Conservation (phyloP, 2,329 filamentous ascomycete genomes). For the Didymella pomorum region DNA sequence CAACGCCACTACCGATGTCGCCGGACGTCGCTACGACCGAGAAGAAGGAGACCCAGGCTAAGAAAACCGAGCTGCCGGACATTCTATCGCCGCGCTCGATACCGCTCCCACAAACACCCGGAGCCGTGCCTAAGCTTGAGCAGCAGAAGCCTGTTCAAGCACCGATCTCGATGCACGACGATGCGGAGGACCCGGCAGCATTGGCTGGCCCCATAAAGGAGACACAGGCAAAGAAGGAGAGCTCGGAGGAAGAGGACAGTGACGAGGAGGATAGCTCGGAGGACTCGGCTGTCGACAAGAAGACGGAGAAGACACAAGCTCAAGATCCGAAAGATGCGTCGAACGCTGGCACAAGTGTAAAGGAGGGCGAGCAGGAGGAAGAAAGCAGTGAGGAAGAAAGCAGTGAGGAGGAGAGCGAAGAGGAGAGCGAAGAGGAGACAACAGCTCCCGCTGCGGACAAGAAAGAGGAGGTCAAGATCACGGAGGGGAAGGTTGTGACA, state of each 20-base stretch:
- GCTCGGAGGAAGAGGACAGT: conserved; percentile 15
- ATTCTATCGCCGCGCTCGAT: conserved; percentile 38
- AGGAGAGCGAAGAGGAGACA: background rate
- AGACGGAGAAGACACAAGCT: conserved; percentile 30
- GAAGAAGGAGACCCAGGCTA: conserved; percentile 8
- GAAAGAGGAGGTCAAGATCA: background rate
- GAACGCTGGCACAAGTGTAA: conserved; percentile 49
- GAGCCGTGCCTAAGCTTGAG: conserved; percentile 17
- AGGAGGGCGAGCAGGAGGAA: conserved; percentile 40
- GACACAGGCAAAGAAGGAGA: conserved; percentile 24
- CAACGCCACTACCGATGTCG: conserved; percentile 19
- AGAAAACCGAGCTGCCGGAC: conserved; percentile 11
- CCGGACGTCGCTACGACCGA: conserved; percentile 17
- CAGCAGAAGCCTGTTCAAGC: conserved; percentile 35
- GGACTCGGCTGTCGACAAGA: conserved; percentile 21
- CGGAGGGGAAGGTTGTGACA: conserved; percentile 14
- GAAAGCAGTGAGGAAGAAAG: background rate
- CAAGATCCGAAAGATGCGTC: conserved; percentile 37
- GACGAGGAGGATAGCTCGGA: conserved; percentile 26
- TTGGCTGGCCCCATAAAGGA: conserved; percentile 31
- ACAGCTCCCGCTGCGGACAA: background rate
- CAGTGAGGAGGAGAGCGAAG: no score
- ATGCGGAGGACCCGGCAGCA: conserved; percentile 38
- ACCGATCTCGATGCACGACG: conserved; percentile 35
- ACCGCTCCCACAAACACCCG: conserved; percentile 40